These are phyloP conservation scores for Solanum chmielewskii DNA, from an alignment of 257 asterid species.

Conservation along the genomic window DNA sequence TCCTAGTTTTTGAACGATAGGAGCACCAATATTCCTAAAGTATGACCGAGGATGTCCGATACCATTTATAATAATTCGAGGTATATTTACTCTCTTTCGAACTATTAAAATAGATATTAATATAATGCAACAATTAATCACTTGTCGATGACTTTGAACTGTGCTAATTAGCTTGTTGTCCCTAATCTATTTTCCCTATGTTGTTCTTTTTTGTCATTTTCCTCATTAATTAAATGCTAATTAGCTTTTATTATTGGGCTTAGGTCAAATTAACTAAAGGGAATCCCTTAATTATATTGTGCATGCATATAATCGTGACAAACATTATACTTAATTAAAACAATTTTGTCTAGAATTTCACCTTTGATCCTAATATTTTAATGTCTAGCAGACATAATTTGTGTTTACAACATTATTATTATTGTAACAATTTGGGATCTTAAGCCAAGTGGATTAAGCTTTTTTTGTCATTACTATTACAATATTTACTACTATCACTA, in stretches of 20 bases:
- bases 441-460: neutral
- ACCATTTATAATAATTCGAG: too few relatives aligned
- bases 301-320: neutral
- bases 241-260: neutral
- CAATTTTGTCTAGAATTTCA: neutral
- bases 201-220: neutral
- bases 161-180: neutral
- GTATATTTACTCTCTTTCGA: too few relatives aligned
- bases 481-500: neutral
- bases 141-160: neutral
- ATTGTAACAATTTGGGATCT: neutral
- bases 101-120: neutral
- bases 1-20: too few relatives aligned
- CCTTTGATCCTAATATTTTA: neutral
- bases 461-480: neutral
- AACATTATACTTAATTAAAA: neutral
- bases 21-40: too few relatives aligned
- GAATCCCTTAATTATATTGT: neutral
- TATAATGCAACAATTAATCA: neutral
- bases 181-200: neutral
- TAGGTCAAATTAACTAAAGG: neutral
- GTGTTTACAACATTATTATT: neutral
- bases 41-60: too few relatives aligned
- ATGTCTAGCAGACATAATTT: neutral
- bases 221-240: neutral